Percentiles rank a stretch among this genome's conserved stretches.
These are phyloP conservation scores for Rhododendron ferrugineum DNA, from an alignment of 148 eudicot species.

Conservation along the genomic window DNA sequence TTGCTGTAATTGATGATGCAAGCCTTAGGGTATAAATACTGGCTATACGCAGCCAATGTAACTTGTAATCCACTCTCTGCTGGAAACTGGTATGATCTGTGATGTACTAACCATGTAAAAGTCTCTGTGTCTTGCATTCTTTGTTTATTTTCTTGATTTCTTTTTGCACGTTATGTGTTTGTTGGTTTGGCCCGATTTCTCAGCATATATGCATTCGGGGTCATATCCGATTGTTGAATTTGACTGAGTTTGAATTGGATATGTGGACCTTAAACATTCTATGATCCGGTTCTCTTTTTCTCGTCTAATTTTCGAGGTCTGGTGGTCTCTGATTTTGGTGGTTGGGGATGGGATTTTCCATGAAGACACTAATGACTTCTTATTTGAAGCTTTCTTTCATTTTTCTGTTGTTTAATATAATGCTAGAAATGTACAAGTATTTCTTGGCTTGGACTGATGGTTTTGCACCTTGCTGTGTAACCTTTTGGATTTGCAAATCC, in stretches of 20 bases:
- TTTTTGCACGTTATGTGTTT: background rate
- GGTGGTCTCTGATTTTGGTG: slow-evolving; percentile 8
- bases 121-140: background rate
- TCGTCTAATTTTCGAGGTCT: background rate
- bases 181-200: background rate
- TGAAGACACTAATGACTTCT: background rate
- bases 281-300: background rate
- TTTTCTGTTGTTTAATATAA: background rate
- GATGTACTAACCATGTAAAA: background rate
- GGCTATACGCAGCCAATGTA: too few species aligned
- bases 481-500: background rate
- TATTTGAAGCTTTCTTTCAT: background rate
- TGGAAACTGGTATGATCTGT: background rate
- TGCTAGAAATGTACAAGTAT: background rate
- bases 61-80: too few species aligned
- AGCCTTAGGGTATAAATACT: background rate
- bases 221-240: background rate
- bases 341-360: background rate
- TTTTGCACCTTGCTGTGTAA: background rate
- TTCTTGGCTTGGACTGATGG: background rate
- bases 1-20: background rate
- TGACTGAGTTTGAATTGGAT: background rate
- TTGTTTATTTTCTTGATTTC: background rate
- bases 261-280: background rate
- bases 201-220: background rate